Percentiles rank a stretch among this genome's conserved stretches.
These are phyloP conservation scores for Cutaneotrichosporon sp. DNA, from an alignment of 1,284 basidiomycete species.

Conservation along the genomic window DNA sequence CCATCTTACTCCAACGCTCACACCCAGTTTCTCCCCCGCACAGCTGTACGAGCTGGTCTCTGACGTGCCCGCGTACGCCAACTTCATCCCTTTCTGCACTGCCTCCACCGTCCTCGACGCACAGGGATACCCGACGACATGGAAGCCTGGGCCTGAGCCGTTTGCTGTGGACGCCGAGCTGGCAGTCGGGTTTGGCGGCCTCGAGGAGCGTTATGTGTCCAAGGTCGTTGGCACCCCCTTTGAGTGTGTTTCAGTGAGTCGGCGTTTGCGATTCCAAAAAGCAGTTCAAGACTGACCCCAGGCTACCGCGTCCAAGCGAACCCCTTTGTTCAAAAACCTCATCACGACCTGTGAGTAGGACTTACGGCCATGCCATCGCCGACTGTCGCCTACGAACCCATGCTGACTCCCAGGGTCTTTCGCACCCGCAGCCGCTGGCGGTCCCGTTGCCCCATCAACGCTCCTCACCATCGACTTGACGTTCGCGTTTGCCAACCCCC, in stretches of 20 bases:
- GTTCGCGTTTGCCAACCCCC: constrained; percentile 80
- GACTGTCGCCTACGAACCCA: neutral
- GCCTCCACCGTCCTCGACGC: constrained; percentile 62
- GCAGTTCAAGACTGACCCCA: too few relatives aligned
- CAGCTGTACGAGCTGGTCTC: constrained; percentile 83
- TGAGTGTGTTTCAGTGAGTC: constrained; percentile 68
- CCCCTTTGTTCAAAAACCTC: constrained; percentile 79
- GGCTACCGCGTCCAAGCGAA: constrained; percentile 66
- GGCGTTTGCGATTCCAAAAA: neutral
- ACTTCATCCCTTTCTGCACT: constrained; percentile 86
- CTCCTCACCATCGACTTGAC: constrained; percentile 72
- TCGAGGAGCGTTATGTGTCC: constrained; percentile 83
- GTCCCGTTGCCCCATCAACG: constrained; percentile 47
- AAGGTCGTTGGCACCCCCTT: constrained; percentile 71
- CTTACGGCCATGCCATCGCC: too few relatives aligned
- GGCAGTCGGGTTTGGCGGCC: constrained; percentile 78
- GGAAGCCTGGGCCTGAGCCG: constrained; percentile 45
- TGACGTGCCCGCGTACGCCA: constrained; percentile 77
- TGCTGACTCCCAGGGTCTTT: constrained; percentile 19
- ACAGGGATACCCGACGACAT: constrained; percentile 18
- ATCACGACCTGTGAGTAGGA: constrained; percentile 59
- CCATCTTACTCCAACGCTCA: too few relatives aligned
- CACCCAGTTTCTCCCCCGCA: constrained; percentile 59
- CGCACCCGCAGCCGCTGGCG: neutral
- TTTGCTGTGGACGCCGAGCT: constrained; percentile 75